These are phyloP conservation scores for Liriodendron chinense DNA, from an alignment of 164 flowering plant genomes.

Conservation along the genomic window DNA sequence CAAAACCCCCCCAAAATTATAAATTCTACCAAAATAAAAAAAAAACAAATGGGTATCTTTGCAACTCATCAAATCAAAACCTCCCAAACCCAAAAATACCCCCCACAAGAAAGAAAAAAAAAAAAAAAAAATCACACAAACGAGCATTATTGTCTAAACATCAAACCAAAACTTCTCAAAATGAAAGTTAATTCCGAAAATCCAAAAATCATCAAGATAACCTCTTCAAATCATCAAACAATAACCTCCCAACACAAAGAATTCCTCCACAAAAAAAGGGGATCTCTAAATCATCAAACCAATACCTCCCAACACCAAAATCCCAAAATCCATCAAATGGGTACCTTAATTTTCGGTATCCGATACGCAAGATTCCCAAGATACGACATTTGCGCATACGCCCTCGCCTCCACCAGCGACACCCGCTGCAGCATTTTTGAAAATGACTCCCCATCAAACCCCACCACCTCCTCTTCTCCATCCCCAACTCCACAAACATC, in stretches of 20 bases:
- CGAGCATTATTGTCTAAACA: background rate
- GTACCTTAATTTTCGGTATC: conserved; percentile 81
- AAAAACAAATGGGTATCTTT: background rate
- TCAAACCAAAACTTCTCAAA: background rate
- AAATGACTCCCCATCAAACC: conserved; percentile 67
- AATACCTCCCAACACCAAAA: background rate
- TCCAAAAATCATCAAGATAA: conserved; percentile 3
- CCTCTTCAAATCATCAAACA: background rate
- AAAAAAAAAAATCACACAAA: background rate
- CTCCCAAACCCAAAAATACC: background rate
- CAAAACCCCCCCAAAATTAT: background rate
- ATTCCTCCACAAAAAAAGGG: background rate
- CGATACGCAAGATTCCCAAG: conserved; percentile 78
- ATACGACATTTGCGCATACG: conserved; percentile 80
- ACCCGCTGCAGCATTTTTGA: conserved; percentile 70
- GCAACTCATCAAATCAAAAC: background rate
- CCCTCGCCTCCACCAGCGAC: conserved; percentile 64
- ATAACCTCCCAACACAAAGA: background rate
- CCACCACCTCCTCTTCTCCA: conserved; percentile 26
- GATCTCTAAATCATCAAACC: background rate
- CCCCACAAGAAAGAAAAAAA: too few relatives aligned
- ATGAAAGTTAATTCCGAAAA: background rate
- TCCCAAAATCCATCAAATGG: background rate
- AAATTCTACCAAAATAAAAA: background rate
- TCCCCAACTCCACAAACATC: conserved; percentile 22